phyloP scores from a whole-genome alignment of 345 rosid genomes.

The Syzygium grande region DNA sequence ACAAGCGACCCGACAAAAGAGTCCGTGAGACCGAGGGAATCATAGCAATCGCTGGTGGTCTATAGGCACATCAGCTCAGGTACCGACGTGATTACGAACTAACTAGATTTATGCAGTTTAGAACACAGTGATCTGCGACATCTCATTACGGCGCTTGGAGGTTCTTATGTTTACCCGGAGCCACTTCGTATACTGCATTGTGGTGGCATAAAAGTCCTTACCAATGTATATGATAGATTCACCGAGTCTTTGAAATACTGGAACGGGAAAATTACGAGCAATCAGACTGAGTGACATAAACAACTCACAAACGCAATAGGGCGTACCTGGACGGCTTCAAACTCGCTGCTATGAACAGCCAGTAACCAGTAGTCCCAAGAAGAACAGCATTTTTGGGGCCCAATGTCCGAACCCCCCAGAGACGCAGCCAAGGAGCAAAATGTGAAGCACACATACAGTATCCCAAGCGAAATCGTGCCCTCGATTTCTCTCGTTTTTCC shows the following conservation, averaged over 20 bases:
- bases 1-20: too few relatives aligned
- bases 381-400: constrained; percentile 82
- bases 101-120: background rate
- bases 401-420: constrained; percentile 58
- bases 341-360: constrained; percentile 87
- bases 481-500: background rate
- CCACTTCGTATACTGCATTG: background rate
- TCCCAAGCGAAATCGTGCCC: constrained; percentile 86
- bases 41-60: too few relatives aligned
- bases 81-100: background rate
- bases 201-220: background rate
- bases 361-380: constrained; percentile 85
- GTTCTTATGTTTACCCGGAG: background rate
- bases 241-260: too few relatives aligned
- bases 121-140: background rate
- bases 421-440: constrained; percentile 74
- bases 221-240: background rate
- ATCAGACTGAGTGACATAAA: too few relatives aligned
- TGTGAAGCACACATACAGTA: constrained; percentile 75
- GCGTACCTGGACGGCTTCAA: constrained; percentile 58
- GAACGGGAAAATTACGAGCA: too few relatives aligned
- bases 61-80: too few relatives aligned
- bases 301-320: too few relatives aligned
- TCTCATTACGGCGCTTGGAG: background rate
- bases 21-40: too few relatives aligned